Conservation (phyloP, 1,284 basidiomycete species). For the Ganoderma leucocontextum region DNA sequence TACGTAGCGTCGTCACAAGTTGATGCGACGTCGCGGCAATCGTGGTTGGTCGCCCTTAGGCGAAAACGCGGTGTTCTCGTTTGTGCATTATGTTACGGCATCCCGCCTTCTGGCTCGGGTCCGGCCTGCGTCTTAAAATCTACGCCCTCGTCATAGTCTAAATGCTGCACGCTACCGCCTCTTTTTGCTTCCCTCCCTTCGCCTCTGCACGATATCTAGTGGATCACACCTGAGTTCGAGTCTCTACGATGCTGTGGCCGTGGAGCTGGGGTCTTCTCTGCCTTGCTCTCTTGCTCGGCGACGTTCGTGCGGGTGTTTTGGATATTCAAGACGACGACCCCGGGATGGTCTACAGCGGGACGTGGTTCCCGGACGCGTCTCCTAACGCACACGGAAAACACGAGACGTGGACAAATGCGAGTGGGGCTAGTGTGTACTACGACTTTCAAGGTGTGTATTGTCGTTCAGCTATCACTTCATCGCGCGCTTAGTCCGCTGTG, state of each 20-base stretch:
- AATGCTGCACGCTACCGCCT: neutral
- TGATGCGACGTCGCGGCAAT: constrained; percentile 1
- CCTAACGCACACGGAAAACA: constrained; percentile 22
- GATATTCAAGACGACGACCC: neutral
- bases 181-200: neutral
- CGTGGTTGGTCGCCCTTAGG: neutral
- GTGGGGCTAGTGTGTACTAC: constrained; percentile 25
- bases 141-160: neutral
- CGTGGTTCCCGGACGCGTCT: constrained; percentile 27
- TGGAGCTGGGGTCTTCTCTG: neutral
- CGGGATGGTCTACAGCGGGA: constrained; percentile 23
- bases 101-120: neutral
- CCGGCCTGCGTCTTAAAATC: neutral
- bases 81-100: neutral
- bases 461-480: neutral
- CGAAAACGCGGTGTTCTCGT: neutral
- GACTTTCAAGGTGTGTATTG: constrained; percentile 28
- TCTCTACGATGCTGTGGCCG: neutral
- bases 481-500: neutral
- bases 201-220: neutral
- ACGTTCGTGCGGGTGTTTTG: neutral
- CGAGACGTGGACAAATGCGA: constrained; percentile 31
- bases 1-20: neutral
- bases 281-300: neutral
- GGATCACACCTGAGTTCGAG: neutral